Evolutionary conservation across 805 yeast species (phyloP).

Genomic region (Isabelozyma gotoi): DNA sequence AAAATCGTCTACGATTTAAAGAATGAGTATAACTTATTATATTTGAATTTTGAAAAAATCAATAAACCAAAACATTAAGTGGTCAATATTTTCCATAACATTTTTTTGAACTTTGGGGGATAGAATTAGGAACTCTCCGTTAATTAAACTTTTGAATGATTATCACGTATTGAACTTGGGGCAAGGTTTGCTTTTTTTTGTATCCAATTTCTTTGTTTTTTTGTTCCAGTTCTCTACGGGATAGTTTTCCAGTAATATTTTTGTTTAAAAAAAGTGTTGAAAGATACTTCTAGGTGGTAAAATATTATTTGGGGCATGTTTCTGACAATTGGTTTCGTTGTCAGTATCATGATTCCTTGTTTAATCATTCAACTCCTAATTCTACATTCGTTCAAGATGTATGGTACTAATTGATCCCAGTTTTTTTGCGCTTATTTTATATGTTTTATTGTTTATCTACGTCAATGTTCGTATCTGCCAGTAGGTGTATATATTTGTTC

Average conservation of each 20-base stretch:
- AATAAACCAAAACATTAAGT: neutral
- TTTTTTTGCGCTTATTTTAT: neutral
- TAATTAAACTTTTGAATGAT: neutral
- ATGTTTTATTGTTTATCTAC: neutral
- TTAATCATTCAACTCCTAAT: neutral
- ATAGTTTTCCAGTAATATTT: neutral
- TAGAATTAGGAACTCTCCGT: neutral
- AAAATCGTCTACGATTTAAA: slow-evolving; percentile 71
- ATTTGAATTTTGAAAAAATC: slow-evolving; percentile 57
- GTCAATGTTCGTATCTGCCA: neutral
- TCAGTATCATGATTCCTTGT: neutral
- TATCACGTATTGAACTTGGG: neutral
- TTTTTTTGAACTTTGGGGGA: slow-evolving; percentile 1
- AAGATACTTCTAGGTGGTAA: neutral
- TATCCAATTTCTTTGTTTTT: neutral
- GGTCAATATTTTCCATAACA: neutral
- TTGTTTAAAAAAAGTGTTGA: neutral
- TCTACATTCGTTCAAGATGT: neutral
- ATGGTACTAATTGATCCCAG: too few species aligned
- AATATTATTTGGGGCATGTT: neutral
- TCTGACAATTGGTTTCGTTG: neutral
- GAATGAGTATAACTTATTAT: slow-evolving; percentile 66
- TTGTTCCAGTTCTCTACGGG: neutral
- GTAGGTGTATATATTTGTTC: too few species aligned
- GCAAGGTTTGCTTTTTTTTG: neutral